phyloP scores from a whole-genome alignment of 1,139 yeast genomes.

The Schwanniomyces etchellsii region DNA sequence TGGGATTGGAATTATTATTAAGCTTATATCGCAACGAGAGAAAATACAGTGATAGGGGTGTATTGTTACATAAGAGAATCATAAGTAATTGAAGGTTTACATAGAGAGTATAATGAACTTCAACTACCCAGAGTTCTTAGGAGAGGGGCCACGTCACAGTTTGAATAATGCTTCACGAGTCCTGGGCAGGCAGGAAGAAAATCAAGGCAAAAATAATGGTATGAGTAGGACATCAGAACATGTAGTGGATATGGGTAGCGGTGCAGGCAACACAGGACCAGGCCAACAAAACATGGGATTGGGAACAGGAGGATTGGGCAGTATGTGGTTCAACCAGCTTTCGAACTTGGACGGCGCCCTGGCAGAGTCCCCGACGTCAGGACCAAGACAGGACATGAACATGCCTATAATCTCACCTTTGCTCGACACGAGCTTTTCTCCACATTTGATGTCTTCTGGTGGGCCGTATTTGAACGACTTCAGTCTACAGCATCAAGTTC shows the following conservation, averaged over 20 bases:
- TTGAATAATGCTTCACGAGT: constrained; percentile 1
- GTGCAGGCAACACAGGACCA: neutral
- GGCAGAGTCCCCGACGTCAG: constrained; percentile 4
- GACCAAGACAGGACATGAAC: constrained; percentile 1
- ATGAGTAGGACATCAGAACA: neutral
- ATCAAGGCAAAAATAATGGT: neutral
- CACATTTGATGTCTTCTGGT: constrained; percentile 1
- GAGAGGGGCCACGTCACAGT: constrained; percentile 5
- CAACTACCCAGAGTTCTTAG: constrained; percentile 35
- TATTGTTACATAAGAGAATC: too few species aligned
- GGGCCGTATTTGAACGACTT: neutral
- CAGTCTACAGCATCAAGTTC: neutral
- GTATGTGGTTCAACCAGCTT: constrained; percentile 7
- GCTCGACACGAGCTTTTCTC: constrained; percentile 1
- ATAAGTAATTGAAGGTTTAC: too few species aligned
- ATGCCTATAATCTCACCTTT: constrained; percentile 1
- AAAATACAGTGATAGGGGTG: too few species aligned
- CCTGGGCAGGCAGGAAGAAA: constrained; percentile 1
- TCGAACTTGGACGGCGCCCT: constrained; percentile 16
- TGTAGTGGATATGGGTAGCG: neutral
- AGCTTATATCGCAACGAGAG: too few species aligned
- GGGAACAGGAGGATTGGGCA: constrained; percentile 18
- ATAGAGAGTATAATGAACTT: constrained; percentile 21
- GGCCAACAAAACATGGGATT: neutral
- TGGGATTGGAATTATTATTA: too few species aligned